Evolutionary conservation across 139 green algal species (phyloP).

Genomic region (Pleodorina starrii): DNA sequence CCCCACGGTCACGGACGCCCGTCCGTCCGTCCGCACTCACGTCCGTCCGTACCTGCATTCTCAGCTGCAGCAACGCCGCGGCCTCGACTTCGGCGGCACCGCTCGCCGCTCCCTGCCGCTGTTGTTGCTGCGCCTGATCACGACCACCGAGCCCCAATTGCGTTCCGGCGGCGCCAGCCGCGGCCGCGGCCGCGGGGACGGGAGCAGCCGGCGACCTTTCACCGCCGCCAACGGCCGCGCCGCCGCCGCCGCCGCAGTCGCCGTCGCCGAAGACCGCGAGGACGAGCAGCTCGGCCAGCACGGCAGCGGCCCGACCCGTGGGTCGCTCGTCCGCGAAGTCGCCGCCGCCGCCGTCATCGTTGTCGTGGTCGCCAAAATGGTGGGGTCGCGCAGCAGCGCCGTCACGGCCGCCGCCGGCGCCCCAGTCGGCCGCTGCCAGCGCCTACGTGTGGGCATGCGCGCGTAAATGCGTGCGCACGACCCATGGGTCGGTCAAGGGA

Average conservation of each 20-base stretch:
- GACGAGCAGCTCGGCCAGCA: not conserved
- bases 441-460: too few relatives aligned
- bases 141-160: not conserved
- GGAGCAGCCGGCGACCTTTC: not conserved
- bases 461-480: too few relatives aligned
- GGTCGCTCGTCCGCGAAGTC: too few relatives aligned
- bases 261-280: not conserved
- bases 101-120: not conserved
- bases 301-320: too few relatives aligned
- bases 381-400: too few relatives aligned
- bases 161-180: not conserved
- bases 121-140: not conserved
- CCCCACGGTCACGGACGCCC: not conserved
- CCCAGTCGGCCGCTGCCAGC: too few relatives aligned
- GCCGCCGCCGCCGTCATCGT: too few relatives aligned
- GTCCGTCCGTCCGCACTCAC: not conserved
- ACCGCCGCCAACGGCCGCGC: not conserved
- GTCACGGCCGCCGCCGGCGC: too few relatives aligned
- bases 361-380: too few relatives aligned
- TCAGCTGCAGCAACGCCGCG: constrained; percentile 14
- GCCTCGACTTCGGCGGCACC: not conserved
- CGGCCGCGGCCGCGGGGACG: too few relatives aligned
- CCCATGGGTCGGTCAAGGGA: too few relatives aligned
- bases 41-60: constrained; percentile 17
- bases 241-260: not conserved